A percentile compares a stretch with the other conserved stretches of the same genome.
Conservation (phyloP, 176 grass and related monocot species). For the Triticum urartu region DNA sequence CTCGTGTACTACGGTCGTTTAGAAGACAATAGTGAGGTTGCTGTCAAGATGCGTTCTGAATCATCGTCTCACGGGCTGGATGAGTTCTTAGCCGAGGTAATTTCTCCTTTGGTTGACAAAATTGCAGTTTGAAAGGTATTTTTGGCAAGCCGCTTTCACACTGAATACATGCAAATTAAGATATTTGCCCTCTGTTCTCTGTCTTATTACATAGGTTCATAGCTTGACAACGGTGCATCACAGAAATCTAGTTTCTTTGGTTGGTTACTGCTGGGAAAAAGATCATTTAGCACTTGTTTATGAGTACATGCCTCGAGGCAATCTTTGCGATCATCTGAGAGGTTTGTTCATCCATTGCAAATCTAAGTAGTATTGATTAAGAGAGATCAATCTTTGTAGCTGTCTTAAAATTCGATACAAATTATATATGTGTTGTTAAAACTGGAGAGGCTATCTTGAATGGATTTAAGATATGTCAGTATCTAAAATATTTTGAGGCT, state of each 20-base stretch:
- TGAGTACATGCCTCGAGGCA: not conserved
- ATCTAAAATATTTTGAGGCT: not conserved
- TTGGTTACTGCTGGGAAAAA: not conserved
- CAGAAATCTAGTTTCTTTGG: not conserved
- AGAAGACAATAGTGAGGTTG: conserved; percentile 23
- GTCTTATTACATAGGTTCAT: not conserved
- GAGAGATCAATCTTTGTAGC: not conserved
- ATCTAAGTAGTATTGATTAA: not conserved
- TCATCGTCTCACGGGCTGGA: conserved; percentile 13
- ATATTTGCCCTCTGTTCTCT: not conserved
- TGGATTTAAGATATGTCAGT: not conserved
- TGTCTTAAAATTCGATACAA: not conserved
- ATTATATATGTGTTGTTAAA: not conserved
- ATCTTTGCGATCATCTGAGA: not conserved
- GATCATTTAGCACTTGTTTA: not conserved
- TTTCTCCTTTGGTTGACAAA: not conserved
- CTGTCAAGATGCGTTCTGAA: conserved; percentile 43
- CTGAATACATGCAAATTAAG: not conserved
- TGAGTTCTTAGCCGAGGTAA: conserved; percentile 45
- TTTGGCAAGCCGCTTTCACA: too few relatives aligned
- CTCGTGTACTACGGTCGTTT: conserved; percentile 35
- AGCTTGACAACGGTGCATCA: conserved; percentile 9
- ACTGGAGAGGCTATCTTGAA: not conserved
- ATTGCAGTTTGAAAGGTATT: not conserved
- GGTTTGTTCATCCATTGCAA: not conserved